Evolutionary conservation across 768 basidiomycete species (phyloP).

Genomic region (Hydnomerulius pinastri): DNA sequence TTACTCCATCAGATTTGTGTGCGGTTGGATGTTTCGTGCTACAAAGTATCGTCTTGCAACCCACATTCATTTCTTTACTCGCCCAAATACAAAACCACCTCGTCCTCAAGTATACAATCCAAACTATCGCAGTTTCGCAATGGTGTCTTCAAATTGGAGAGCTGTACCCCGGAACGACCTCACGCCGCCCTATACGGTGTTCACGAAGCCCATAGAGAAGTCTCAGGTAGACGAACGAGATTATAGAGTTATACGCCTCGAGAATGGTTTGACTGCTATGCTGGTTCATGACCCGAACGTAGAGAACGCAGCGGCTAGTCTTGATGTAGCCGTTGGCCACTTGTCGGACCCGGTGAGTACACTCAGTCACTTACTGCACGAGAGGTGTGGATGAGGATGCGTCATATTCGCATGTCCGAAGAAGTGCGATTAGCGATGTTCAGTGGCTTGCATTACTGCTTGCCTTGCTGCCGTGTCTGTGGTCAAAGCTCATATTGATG

Average conservation of each 20-base stretch:
- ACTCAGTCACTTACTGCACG: neutral
- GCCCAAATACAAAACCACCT: neutral
- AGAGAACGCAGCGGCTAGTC: constrained; percentile 92
- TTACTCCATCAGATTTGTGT: neutral
- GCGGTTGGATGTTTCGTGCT: constrained; percentile 11
- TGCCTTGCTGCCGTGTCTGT: neutral
- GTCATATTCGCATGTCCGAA: neutral
- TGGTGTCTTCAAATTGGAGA: constrained; percentile 25
- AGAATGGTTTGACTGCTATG: constrained; percentile 87
- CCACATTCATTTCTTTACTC: neutral
- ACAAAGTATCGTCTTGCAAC: constrained; percentile 10
- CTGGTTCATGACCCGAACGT: constrained; percentile 82
- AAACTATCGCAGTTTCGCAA: constrained; percentile 19
- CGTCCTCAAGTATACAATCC: neutral
- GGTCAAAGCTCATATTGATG: constrained; percentile 1
- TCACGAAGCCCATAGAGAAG: constrained; percentile 61
- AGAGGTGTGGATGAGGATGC: neutral
- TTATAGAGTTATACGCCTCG: constrained; percentile 80
- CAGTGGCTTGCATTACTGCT: neutral
- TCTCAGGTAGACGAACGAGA: constrained; percentile 77
- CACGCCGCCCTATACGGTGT: constrained; percentile 53
- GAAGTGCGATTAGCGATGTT: neutral
- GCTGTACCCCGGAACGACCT: constrained; percentile 11
- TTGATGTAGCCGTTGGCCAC: constrained; percentile 95
- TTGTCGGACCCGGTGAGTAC: constrained; percentile 83